Conservation (phyloP, 1,284 basidiomycete species). For the Melampsora larici-populina region DNA sequence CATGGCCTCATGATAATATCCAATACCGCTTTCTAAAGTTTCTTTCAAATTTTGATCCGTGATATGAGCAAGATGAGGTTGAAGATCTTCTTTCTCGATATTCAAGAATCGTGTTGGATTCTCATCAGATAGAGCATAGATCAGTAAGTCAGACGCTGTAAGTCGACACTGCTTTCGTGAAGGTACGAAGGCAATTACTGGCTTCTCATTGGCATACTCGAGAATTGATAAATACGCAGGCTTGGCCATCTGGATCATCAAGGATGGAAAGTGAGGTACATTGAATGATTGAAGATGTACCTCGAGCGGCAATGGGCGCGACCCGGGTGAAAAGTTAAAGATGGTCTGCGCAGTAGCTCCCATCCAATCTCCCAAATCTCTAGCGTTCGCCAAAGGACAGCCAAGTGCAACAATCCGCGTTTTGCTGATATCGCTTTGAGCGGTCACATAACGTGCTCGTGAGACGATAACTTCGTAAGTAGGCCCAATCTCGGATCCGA, state of each 20-base stretch:
- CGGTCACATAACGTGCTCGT: conserved; percentile 87
- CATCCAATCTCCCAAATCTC: conserved; percentile 97
- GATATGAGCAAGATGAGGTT: conserved; percentile 82
- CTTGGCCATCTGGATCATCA: conserved; percentile 99
- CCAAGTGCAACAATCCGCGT: conserved; percentile 90
- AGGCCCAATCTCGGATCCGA: conserved; percentile 82
- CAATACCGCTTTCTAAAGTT: conserved; percentile 82
- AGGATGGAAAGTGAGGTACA: conserved; percentile 92
- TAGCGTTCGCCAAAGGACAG: conserved; percentile 91
- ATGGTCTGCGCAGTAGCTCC: conserved; percentile 86
- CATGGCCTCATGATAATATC: conserved; percentile 92
- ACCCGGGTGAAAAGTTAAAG: conserved; percentile 96
- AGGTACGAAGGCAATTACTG: conserved; percentile 88
- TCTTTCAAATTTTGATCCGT: conserved; percentile 74
- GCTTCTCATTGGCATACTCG: conserved; percentile 80
- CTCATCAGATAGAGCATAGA: conserved; percentile 84
- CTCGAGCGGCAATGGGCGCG: conserved; percentile 91
- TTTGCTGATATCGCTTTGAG: conserved; percentile 77
- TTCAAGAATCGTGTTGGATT: conserved; percentile 83
- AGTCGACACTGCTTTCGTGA: conserved; percentile 88
- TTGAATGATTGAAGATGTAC: conserved; percentile 94
- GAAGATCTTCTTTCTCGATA: conserved; percentile 75
- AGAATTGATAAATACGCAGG: conserved; percentile 90
- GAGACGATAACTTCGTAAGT: conserved; percentile 96
- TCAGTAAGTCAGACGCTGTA: conserved; percentile 85